These are phyloP conservation scores for Aspergillus sp. DNA, from an alignment of 2,329 filamentous ascomycete species.

Conservation along the genomic window DNA sequence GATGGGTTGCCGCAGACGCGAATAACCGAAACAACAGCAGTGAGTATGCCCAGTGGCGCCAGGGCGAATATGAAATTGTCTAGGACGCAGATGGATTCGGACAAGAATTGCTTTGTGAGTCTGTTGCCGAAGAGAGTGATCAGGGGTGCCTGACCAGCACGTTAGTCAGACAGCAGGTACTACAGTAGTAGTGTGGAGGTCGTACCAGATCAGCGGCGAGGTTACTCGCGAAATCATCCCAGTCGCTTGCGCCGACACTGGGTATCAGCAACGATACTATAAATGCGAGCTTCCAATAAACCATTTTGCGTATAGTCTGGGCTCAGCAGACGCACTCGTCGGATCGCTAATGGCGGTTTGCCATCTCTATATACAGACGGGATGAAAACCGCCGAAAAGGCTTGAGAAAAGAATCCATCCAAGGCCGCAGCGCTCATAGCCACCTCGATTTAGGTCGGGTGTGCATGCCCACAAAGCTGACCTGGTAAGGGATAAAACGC, in stretches of 20 bases:
- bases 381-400: too few species aligned
- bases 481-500: too few species aligned
- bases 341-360: too few species aligned
- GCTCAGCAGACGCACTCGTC: too few species aligned
- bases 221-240: constrained; percentile 33
- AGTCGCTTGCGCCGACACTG: constrained; percentile 18
- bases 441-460: too few species aligned
- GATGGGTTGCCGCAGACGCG: constrained; percentile 36
- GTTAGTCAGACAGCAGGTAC: neutral
- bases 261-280: constrained; percentile 11
- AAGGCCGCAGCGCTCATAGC: too few species aligned
- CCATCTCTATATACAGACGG: too few species aligned
- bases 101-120: constrained; percentile 42
- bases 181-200: too few species aligned
- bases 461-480: too few species aligned
- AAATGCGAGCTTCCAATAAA: constrained; percentile 2
- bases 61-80: constrained; percentile 42
- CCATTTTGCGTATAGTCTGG: neutral
- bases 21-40: constrained; percentile 36
- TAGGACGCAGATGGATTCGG: constrained; percentile 30
- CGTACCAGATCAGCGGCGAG: constrained; percentile 31
- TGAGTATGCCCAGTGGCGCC: constrained; percentile 39
- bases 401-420: too few species aligned
- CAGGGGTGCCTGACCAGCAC: constrained; percentile 20
- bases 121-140: constrained; percentile 39